A percentile compares a stretch with the other conserved stretches of the same genome.
Evolutionary conservation across 306 rosid genomes (phyloP).

Genomic region (Quercus gilva): DNA sequence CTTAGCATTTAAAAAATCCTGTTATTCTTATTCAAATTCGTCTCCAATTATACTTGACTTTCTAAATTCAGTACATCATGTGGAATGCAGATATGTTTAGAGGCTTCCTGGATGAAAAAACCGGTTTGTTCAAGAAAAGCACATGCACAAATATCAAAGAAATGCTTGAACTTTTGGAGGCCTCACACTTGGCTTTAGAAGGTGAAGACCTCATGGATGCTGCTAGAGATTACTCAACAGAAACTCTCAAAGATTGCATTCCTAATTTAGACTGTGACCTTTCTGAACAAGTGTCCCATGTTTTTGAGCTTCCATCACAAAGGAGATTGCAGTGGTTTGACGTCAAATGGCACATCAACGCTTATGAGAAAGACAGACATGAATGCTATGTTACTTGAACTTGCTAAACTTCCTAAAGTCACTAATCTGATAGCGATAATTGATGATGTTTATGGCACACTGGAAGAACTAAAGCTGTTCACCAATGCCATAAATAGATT

Average conservation of each 20-base stretch:
- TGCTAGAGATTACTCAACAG: constrained; percentile 6
- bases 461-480: constrained; percentile 52
- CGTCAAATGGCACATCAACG: constrained; percentile 42
- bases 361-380: constrained; percentile 10
- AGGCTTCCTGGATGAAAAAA: constrained; percentile 26
- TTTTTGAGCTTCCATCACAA: constrained; percentile 45
- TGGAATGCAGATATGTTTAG: constrained; percentile 28
- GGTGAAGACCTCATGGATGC: constrained; percentile 36
- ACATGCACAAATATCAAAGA: background rate
- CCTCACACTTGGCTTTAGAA: constrained; percentile 44
- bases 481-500: constrained; percentile 52
- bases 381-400: constrained; percentile 23
- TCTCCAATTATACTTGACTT: background rate
- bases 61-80: too few species aligned
- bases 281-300: constrained; percentile 30
- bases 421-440: constrained; percentile 42
- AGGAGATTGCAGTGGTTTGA: constrained; percentile 65
- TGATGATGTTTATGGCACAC: constrained; percentile 56
- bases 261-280: background rate
- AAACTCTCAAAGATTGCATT: constrained; percentile 17
- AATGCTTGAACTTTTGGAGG: constrained; percentile 39
- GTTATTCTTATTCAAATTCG: background rate
- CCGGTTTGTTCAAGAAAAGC: background rate
- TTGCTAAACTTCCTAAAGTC: constrained; percentile 52
- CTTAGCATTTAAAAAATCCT: background rate